Conservation (phyloP, 176 grass and related monocot species). For the Aegilops umbellulata region DNA sequence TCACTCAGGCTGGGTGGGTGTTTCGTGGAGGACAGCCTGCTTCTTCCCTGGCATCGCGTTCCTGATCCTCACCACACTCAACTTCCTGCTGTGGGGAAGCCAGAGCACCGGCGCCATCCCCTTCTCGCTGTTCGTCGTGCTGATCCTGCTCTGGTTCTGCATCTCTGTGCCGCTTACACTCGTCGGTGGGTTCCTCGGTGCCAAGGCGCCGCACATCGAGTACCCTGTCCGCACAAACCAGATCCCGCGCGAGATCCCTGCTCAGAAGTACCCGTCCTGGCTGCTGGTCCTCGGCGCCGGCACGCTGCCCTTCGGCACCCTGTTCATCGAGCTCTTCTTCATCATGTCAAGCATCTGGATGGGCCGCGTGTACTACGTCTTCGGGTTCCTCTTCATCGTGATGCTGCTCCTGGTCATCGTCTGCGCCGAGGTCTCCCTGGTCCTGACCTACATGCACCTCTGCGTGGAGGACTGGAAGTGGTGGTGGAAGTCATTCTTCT, state of each 20-base stretch:
- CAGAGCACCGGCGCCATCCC: conserved; percentile 79
- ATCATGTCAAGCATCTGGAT: conserved; percentile 89
- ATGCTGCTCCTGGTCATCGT: conserved; percentile 70
- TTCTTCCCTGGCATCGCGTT: conserved; percentile 87
- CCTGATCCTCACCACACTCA: conserved; percentile 73
- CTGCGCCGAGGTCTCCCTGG: conserved; percentile 73
- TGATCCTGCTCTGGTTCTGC: conserved; percentile 81
- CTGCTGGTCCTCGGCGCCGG: conserved; percentile 74
- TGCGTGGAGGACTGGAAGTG: conserved; percentile 84
- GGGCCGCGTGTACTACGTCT: conserved; percentile 78
- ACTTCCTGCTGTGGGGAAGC: conserved; percentile 85
- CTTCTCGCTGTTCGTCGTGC: conserved; percentile 57
- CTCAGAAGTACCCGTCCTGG: conserved; percentile 81
- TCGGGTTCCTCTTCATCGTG: conserved; percentile 72
- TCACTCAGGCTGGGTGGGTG: conserved; percentile 64
- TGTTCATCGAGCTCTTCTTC: conserved; percentile 89
- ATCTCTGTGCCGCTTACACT: conserved; percentile 73
- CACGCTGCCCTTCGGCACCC: conserved; percentile 72
- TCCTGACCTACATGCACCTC: conserved; percentile 83
- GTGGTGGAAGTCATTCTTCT: conserved; percentile 93
- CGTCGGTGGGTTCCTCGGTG: conserved; percentile 66
- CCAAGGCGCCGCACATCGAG: conserved; percentile 71
- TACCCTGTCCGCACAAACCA: conserved; percentile 81
- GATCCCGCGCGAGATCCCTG: conserved; percentile 75
- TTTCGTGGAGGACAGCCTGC: conserved; percentile 66